phyloP scores from a whole-genome alignment of 2,329 filamentous ascomycete species.

The Alternaria arbusti region DNA sequence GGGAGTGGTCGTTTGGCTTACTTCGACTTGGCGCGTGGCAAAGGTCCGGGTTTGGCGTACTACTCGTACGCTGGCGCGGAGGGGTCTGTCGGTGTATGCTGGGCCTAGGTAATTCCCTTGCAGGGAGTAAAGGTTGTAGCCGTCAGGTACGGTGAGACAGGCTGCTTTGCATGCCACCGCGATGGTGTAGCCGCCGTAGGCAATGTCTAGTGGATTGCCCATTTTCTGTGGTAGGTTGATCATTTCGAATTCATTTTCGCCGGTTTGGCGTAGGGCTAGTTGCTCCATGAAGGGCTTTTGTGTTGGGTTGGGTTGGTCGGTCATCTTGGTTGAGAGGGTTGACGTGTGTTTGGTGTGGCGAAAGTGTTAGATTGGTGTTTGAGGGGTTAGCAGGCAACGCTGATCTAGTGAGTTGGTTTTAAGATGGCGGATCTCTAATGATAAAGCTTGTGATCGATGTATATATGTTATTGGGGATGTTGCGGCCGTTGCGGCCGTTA shows the following conservation, averaged over 20 bases:
- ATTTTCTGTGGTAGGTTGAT: constrained; percentile 44
- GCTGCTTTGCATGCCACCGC: constrained; percentile 53
- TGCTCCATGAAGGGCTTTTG: constrained; percentile 20
- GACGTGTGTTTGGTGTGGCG: not conserved
- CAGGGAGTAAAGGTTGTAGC: constrained; percentile 55
- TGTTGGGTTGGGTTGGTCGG: not conserved
- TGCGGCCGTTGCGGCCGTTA: not conserved
- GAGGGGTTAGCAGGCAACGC: not conserved
- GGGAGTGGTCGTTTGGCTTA: constrained; percentile 46
- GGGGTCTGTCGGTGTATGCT: constrained; percentile 48
- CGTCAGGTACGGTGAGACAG: constrained; percentile 44
- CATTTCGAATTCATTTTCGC: constrained; percentile 21
- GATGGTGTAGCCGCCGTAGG: constrained; percentile 57
- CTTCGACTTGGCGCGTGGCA: constrained; percentile 55
- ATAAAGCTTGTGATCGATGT: not conserved
- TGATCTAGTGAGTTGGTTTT: not conserved
- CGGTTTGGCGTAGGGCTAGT: constrained; percentile 17
- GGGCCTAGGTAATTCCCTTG: constrained; percentile 58
- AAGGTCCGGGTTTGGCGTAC: constrained; percentile 57
- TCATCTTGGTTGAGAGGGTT: not conserved
- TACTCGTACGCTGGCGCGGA: constrained; percentile 47
- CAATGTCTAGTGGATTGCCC: constrained; percentile 47
- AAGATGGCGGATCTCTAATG: not conserved
- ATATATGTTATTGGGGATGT: not conserved
- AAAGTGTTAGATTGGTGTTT: not conserved